phyloP scores from a whole-genome alignment of 306 rosid genomes.

The Castanea mollissima region DNA sequence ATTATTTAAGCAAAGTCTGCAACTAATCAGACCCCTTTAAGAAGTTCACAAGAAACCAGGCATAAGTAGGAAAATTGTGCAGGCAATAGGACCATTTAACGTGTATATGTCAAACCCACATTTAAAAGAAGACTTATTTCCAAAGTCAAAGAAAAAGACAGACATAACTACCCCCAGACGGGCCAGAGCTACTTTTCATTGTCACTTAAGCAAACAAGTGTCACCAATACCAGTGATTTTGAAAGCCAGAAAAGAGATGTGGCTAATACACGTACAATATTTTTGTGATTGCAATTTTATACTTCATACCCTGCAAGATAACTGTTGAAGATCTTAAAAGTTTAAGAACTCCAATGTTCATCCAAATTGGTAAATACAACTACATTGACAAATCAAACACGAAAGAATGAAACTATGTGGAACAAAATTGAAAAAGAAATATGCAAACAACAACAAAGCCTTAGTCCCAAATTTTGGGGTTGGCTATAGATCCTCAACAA shows the following conservation, averaged over 20 bases:
- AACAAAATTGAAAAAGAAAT: background rate
- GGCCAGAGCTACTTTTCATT: background rate
- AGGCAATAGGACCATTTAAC: background rate
- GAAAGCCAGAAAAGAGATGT: background rate
- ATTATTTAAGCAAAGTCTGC: conserved; percentile 1
- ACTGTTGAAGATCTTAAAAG: conserved; percentile 15
- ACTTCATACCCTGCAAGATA: background rate
- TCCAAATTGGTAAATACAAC: too few species aligned
- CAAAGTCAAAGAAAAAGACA: background rate
- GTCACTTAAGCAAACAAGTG: background rate
- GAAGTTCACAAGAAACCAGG: conserved; percentile 14
- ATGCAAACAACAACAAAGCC: background rate
- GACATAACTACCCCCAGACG: background rate
- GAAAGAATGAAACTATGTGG: background rate
- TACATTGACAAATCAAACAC: too few species aligned
- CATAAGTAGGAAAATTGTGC: background rate
- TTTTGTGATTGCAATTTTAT: background rate
- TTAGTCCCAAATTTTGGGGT: too few species aligned
- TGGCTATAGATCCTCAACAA: too few species aligned
- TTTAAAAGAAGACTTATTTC: background rate
- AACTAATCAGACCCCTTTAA: conserved; percentile 17
- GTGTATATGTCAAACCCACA: background rate
- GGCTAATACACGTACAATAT: background rate
- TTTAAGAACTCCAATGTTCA: too few species aligned
- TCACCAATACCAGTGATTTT: background rate